Evolutionary conservation across 2,329 filamentous ascomycete species (phyloP), one percentile per base, ranked within the genome.

Genomic region (Diaporthe australafricana): DNA sequence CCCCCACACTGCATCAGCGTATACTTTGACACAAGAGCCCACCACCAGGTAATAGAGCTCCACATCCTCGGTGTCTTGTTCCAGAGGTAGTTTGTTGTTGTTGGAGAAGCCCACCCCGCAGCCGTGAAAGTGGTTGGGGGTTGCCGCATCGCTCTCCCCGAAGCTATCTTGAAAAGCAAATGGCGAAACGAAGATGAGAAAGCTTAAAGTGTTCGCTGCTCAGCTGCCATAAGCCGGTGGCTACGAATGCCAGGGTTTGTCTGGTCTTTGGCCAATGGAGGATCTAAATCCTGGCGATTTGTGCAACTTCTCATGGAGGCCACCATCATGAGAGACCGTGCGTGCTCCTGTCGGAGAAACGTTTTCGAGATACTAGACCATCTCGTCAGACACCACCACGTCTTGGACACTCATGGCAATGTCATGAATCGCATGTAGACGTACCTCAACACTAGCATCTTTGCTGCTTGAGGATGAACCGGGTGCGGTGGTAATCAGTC

Each of bases 171-270:
- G 30, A 32, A 35, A 47, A 25, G 42, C 42, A 38, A 35, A 48
- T 63, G 60, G 60, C 60, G 60, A 63, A 63, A 63, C 60, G 9
- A 48, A 35, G 16, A 35, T 63, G 60, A 63, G 60, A 47, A 63
- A 63, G 60, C 60, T 63, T 63, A 63, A 35, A 63, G 60, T 48
- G 16, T 25, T 35, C 60, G 27, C 57, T 48, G 25, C 38, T 32
- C 22, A 42, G 40, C 57, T 35, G 60, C 45, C 20, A 47, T 42
- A 14, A 27, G 60, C 42, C 57, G 16, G 30, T 48, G 27, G 20
- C 42, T 17, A 12, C 35, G 3, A n/a, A 25, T 25, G 27, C 42
- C 42, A 30, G 42, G 60, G 42, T 35, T 7, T 20, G 20, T 63
- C 42, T 48, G 42, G 60, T 38, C 60, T 63, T 45, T 27, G 42